phyloP scores from a whole-genome alignment of 768 basidiomycete genomes.

The Russula dissimulans region DNA sequence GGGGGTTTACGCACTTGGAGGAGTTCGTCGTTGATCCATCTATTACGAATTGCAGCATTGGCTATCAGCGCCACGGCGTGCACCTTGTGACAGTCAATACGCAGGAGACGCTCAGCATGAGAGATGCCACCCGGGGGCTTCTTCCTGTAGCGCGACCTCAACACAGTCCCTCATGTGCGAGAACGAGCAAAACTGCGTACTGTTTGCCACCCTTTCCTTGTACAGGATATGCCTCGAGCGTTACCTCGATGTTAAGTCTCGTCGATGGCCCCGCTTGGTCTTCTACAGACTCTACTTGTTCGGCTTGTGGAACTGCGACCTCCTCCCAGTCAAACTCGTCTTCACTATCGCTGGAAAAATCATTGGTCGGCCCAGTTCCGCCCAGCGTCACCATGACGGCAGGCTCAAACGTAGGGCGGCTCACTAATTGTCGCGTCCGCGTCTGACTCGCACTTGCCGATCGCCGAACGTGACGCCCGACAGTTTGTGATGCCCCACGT shows the following conservation, averaged over 20 bases:
- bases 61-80: slow-evolving; percentile 78
- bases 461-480: not conserved
- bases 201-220: slow-evolving; percentile 33
- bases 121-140: slow-evolving; percentile 31
- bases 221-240: slow-evolving; percentile 42
- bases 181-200: slow-evolving; percentile 31
- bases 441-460: not conserved
- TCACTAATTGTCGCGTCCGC: too few relatives aligned
- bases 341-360: slow-evolving; percentile 5
- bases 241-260: slow-evolving; percentile 58
- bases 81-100: slow-evolving; percentile 80
- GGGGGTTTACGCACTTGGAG: slow-evolving; percentile 54
- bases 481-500: not conserved
- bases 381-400: slow-evolving; percentile 3
- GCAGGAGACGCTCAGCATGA: slow-evolving; percentile 59
- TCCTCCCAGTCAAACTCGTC: slow-evolving; percentile 21
- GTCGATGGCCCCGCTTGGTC: slow-evolving; percentile 21
- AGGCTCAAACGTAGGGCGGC: not conserved
- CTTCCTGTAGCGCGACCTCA: slow-evolving; percentile 27
- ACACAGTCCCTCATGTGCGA: not conserved
- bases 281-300: not conserved
- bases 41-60: slow-evolving; percentile 68
- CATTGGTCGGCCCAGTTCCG: not conserved
- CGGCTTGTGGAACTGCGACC: slow-evolving; percentile 11
- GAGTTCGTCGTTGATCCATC: slow-evolving; percentile 73